These are phyloP conservation scores for Alternaria sp. DNA, from an alignment of 2,329 filamentous ascomycete species.

Conservation along the genomic window DNA sequence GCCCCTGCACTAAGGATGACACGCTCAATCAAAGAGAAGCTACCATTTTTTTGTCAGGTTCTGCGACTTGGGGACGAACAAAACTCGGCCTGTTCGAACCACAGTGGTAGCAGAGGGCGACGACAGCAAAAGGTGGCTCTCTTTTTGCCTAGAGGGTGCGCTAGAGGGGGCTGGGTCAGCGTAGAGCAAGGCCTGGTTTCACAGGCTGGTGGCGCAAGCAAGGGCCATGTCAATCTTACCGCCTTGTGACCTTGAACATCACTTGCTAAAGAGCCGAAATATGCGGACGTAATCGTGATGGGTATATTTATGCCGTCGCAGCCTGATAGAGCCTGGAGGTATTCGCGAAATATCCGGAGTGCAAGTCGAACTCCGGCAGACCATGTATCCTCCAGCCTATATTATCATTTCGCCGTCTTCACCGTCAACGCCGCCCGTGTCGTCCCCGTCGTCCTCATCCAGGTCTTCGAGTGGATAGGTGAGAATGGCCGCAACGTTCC, in stretches of 20 bases:
- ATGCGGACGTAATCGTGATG: background rate
- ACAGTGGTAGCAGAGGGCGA: background rate
- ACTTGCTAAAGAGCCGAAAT: accelerated
- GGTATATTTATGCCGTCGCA: background rate
- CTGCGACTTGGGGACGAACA: too few relatives aligned
- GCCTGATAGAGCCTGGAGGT: background rate
- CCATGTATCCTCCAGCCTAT: conserved; percentile 5
- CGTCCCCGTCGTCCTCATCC: conserved; percentile 64
- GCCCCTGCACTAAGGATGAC: conserved; percentile 89
- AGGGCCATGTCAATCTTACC: background rate
- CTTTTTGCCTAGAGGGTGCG: background rate
- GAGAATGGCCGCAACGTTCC: conserved; percentile 86
- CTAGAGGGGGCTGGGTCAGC: background rate
- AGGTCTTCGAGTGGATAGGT: conserved; percentile 87
- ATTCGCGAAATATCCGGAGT: background rate
- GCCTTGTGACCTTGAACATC: background rate
- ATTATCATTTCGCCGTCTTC: conserved; percentile 37
- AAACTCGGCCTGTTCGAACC: background rate
- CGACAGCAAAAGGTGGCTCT: background rate
- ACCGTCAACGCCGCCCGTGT: conserved; percentile 14
- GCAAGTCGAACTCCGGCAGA: background rate
- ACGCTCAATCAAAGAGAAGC: conserved; percentile 53
- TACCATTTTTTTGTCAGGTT: conserved; percentile 40
- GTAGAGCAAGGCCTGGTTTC: too few relatives aligned
- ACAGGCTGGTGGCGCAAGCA: background rate